Base-by-base conservation (phyloP, 352 stramenopile genomes). In the Halophytophthora batemanensis region DNA sequence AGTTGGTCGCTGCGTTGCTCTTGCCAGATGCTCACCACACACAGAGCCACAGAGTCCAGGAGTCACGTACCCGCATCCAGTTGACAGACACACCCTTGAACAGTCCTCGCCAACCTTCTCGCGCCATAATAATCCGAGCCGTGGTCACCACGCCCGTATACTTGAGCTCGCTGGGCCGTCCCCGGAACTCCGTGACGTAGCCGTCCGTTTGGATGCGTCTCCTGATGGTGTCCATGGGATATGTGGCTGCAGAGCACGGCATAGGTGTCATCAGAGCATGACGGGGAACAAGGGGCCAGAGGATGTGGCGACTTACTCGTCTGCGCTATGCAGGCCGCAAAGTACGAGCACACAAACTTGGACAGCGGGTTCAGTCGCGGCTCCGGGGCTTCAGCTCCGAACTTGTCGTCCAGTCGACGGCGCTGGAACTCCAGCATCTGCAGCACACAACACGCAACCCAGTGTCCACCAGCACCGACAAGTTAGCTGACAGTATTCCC, bases 41-140 rank as follows among this genome's bases (percentile, higher is more conserved):
- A 44, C 22, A 57, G 21, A 19, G 18, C 2, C 18, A 28, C 18
- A n/a, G n/a, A n/a, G n/a, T n/a, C n/a, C n/a, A n/a, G 43, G 35
- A 46, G 19, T 2, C n/a, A 77, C 77, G 50, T 77, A 94, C 83
- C 46, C 83, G 63, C 67, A 94, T 80, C 84, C 84, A 94, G 45
- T 91, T 94, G 52, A 94, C 80, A 0, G 77, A 89, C 31, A 91
- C 82, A 21, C 84, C 84, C 59, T 94, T 94, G 65, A 92, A 94
- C 21, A 94, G 78, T 1, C 84, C 82, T 39, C 82, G 71, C 76
- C 76, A 89, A 21, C 84, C 82, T 77, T 94, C 84, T 33, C 84
- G 66, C 13, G 66, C 47, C 43, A 91, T 42, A 53, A 94, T 92
- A 43, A 91, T 73, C 10, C 68, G 76, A 3, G 74, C 77, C 14